A percentile compares a stretch with the other conserved stretches of the same genome.
phyloP scores from a whole-genome alignment of 192 early-diverging fungal species.

The Podila minutissima region DNA sequence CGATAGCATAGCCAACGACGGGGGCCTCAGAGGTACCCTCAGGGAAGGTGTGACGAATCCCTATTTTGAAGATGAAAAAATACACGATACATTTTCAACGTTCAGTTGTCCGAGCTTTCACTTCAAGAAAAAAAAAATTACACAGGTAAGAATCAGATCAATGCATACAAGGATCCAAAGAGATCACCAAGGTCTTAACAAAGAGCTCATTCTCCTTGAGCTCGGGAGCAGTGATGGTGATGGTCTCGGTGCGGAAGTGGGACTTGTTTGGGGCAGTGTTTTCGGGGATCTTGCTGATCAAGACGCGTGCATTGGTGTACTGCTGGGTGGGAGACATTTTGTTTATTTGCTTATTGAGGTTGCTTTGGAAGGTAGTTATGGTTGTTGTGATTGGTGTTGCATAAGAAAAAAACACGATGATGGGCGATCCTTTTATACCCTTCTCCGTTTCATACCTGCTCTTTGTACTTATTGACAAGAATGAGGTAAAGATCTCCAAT shows the following conservation, averaged over 20 bases:
- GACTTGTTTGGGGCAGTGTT: not conserved
- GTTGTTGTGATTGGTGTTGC: too few species aligned
- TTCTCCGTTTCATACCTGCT: too few species aligned
- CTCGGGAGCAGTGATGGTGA: constrained; percentile 7
- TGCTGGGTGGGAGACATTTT: constrained; percentile 33
- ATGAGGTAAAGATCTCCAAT: too few species aligned
- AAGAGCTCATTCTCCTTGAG: constrained; percentile 56
- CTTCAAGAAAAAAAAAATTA: too few species aligned
- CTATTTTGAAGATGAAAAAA: not conserved
- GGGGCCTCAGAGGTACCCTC: constrained; percentile 60
- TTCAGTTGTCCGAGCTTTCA: too few species aligned
- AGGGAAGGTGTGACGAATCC: not conserved
- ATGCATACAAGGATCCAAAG: constrained; percentile 82
- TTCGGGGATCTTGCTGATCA: constrained; percentile 10
- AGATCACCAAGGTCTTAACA: constrained; percentile 68
- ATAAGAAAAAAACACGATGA: too few species aligned
- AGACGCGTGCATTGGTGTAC: constrained; percentile 17
- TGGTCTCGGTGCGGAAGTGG: not conserved
- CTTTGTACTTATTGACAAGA: too few species aligned
- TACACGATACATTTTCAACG: not conserved
- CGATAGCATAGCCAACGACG: constrained; percentile 66
- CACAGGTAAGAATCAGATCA: not conserved
- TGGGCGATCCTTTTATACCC: too few species aligned
- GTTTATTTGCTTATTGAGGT: constrained; percentile 10
- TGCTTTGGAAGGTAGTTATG: too few species aligned